Conservation (phyloP, 345 rosid genomes). For the Aurinia saxatilis region DNA sequence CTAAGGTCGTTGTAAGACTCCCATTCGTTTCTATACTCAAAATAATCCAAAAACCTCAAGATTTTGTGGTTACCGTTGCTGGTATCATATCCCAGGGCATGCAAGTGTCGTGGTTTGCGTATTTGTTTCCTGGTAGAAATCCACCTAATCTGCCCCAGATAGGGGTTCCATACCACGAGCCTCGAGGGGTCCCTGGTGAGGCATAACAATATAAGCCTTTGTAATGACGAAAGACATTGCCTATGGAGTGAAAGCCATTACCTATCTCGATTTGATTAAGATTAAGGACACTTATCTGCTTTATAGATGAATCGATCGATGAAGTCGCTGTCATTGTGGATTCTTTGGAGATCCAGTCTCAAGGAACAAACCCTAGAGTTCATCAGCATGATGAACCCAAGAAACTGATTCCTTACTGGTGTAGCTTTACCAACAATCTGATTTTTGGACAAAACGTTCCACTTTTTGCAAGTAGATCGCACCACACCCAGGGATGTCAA, state of each 20-base stretch:
- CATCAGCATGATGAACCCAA: not conserved
- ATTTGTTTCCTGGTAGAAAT: no score
- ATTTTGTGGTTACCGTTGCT: not conserved
- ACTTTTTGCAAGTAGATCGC: not conserved
- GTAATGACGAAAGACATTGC: no score
- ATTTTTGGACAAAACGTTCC: not conserved
- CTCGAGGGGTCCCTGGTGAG: not conserved
- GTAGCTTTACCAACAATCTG: not conserved
- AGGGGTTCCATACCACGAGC: not conserved
- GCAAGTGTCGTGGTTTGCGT: no score
- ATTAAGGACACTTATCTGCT: not conserved
- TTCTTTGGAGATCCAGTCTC: not conserved
- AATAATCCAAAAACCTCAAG: no score
- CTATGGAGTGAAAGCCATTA: not conserved
- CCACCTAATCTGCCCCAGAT: not conserved
- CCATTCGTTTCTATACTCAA: no score
- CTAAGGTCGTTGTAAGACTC: no score
- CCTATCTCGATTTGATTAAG: not conserved
- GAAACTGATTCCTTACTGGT: not conserved
- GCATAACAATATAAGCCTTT: not conserved
- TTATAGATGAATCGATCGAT: not conserved
- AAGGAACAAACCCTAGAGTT: not conserved
- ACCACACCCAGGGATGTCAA: not conserved
- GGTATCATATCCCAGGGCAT: not conserved
- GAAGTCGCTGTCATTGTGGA: not conserved